Conservation (phyloP, 345 rosid genomes). For the Chamaenerion angustifolium region DNA sequence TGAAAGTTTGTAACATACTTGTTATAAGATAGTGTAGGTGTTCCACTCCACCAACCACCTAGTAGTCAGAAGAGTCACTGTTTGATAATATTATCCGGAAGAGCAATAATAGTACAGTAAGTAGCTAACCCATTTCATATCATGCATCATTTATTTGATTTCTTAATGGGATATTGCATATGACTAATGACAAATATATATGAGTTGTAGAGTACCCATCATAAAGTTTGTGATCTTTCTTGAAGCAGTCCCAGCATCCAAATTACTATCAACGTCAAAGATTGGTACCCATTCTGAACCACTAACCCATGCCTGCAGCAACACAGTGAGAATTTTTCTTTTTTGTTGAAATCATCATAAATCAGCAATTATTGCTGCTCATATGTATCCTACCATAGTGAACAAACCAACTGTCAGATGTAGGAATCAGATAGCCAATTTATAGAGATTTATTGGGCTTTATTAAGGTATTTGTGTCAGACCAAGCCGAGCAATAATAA, state of each 20-base stretch:
- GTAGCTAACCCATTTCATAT: background rate
- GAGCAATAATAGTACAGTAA: background rate
- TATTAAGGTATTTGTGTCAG: no score
- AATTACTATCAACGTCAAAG: conserved; percentile 42
- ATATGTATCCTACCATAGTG: no score
- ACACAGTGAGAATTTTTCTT: background rate
- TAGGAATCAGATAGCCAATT: no score
- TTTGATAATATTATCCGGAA: conserved; percentile 1
- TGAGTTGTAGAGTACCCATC: conserved; percentile 41
- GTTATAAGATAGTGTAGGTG: conserved; percentile 48
- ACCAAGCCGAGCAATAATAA: no score
- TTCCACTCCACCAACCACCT: conserved; percentile 99
- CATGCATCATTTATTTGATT: no score
- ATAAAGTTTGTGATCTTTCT: conserved; percentile 51
- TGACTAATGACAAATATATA: background rate
- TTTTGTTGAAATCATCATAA: background rate
- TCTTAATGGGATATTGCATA: background rate
- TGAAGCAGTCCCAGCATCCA: conserved; percentile 56
- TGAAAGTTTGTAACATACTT: conserved; percentile 24
- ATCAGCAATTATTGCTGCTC: no score
- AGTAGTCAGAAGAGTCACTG: conserved; percentile 15
- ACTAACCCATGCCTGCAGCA: conserved; percentile 72
- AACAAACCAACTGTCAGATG: no score
- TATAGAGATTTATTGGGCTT: no score
- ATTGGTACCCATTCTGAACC: conserved; percentile 83